Conservation (phyloP, 148 eudicot species). For the Gaultheria prostrata region DNA sequence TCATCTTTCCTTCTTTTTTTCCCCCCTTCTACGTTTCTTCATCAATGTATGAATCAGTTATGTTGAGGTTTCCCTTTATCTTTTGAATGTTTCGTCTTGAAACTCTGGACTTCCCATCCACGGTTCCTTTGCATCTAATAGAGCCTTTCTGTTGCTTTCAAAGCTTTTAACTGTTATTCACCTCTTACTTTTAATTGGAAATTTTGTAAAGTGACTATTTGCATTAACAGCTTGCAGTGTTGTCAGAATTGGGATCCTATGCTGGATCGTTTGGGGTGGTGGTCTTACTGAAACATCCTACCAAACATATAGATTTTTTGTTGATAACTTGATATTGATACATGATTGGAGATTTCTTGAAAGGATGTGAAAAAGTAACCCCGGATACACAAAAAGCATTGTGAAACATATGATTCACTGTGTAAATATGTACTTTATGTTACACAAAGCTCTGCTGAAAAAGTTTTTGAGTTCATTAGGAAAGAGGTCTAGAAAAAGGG, state of each 20-base stretch:
- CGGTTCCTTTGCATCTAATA: background rate
- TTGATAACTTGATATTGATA: background rate
- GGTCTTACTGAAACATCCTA: background rate
- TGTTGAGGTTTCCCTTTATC: background rate
- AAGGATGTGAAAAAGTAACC: background rate
- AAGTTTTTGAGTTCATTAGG: background rate
- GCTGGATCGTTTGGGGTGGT: background rate
- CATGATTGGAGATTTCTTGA: background rate
- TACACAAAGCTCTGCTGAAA: background rate
- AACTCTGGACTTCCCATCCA: background rate
- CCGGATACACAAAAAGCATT: background rate
- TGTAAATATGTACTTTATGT: background rate
- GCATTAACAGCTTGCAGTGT: background rate
- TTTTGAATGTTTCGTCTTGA: background rate
- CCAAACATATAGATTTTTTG: background rate
- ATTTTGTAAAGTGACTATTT: background rate
- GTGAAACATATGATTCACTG: background rate
- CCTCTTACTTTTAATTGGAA: background rate
- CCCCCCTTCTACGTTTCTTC: background rate
- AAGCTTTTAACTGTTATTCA: background rate
- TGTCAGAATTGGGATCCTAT: background rate
- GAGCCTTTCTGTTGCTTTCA: constrained; percentile 8
- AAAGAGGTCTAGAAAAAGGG: background rate
- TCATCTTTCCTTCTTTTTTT: constrained; percentile 3
- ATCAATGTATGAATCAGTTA: background rate